A percentile compares a stretch with the other conserved stretches of the same genome.
These are phyloP conservation scores for Linnemannia hyalina DNA, from an alignment of 192 early-diverging fungal species.

Conservation along the genomic window DNA sequence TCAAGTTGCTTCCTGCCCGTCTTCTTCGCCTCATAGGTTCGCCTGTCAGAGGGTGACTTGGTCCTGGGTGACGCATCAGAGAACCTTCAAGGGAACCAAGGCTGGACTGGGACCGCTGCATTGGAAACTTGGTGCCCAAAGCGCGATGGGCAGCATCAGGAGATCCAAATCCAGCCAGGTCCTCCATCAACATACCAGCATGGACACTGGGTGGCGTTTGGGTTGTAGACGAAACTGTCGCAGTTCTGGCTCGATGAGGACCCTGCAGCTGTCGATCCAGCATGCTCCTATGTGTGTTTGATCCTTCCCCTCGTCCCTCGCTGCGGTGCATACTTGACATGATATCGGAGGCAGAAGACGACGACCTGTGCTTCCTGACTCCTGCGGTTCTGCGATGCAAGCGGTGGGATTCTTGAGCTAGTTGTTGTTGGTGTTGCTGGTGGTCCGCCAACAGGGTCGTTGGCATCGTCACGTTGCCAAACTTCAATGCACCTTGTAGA, in stretches of 20 bases:
- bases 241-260: not conserved
- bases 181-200: slow-evolving; percentile 26
- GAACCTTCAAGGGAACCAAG: slow-evolving; percentile 8
- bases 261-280: not conserved
- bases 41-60: not conserved
- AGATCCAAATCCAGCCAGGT: slow-evolving; percentile 9
- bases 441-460: slow-evolving; percentile 39
- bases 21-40: slow-evolving; percentile 16
- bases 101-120: slow-evolving; percentile 14
- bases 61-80: not conserved
- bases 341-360: slow-evolving; percentile 15
- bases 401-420: slow-evolving; percentile 21
- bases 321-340: not conserved
- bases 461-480: slow-evolving; percentile 52
- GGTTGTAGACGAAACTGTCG: not conserved
- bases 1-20: slow-evolving; percentile 5
- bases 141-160: not conserved
- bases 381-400: slow-evolving; percentile 9
- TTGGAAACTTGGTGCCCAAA: not conserved
- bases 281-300: not conserved
- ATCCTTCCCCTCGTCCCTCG: not conserved
- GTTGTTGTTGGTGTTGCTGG: slow-evolving; percentile 26
- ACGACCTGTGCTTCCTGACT: slow-evolving; percentile 16
- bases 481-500: slow-evolving; percentile 48
- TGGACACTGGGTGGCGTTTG: slow-evolving; percentile 25